Evolutionary conservation across 306 rosid genomes (phyloP), one percentile per base, ranked within the genome.

Genomic region (Calophaca sinica): DNA sequence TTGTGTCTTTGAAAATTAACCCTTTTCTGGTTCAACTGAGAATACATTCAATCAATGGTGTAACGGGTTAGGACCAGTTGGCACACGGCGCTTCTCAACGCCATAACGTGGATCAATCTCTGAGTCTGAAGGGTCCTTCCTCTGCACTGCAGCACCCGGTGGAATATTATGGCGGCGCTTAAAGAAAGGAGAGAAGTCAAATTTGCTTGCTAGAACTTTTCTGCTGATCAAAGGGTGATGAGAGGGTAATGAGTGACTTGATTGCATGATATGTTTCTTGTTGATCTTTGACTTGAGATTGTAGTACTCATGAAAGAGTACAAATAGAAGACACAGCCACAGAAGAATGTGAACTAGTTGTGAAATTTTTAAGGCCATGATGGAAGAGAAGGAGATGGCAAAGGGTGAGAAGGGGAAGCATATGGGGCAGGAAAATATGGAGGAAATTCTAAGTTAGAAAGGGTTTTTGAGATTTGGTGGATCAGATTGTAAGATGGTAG

Each of bases 21-120:
- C 44, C 36, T 68, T 58, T 42, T 74, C 4, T 53, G 63, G 63
- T 62, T n/a, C n/a, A n/a, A n/a, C n/a, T n/a, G n/a, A n/a, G n/a
- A 68, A 54, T 51, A 2, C 36, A 33, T 2, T 72, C 50, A 46
- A 12, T 66, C 71, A 85, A 75, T 94, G 96, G 91, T 94, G 98
- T 78, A 94, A 86, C 11, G 97, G 98, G 55, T 94, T 94, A 48
- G 98, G 98, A 82, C 98, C 98, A 0, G 90, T 91, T 13, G 98
- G 98, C 36, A 94, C 98, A 1, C 90, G 93, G 12, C 96, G 94
- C 79, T 94, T 94, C 82, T 91, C 89, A 10, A 91, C 93, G 1
- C 98, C 96, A 35, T 94, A 94, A 13, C 91, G 96, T 5, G 97
- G 90, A 89, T 94, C 98, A 45, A 89, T 85, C 82, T 86, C 83